Base-by-base conservation (phyloP, 2,329 filamentous ascomycete genomes). In the Colletotrichum sp. region DNA sequence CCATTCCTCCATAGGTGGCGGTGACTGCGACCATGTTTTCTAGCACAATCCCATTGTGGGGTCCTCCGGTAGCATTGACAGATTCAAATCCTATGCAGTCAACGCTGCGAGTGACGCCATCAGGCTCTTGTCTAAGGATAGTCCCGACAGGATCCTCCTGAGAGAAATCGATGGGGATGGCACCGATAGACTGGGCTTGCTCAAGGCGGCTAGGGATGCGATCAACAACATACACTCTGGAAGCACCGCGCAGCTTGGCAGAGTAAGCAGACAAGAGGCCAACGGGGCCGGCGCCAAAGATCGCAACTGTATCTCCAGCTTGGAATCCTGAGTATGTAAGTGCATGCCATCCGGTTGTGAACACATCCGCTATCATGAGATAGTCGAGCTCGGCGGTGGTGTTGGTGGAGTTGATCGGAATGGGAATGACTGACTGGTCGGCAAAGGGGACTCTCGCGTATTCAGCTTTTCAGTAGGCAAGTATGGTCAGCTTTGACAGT, bases 211-310 rank as follows among this genome's bases (percentile, higher is more conserved):
- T 34, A 4, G 56, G 55, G 18, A 81, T 75, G 34, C 78, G 77
- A 70, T 81, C 79, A 36, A 80, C 68, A 13, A 55, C 48, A 67
- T 73, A 80, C 1, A 80, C 77, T 8, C 38, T 38, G 43, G 71
- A 75, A 2, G 80, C 79, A 18, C 79, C 79, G 12, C 79, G 78
- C 18, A 81, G 65, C 18, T 78, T 28, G 28, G 80, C 80, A 48
- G 76, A 77, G 70, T 80, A 80, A 2, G 78, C 76, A 13, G 56
- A 26, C 88, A 93, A 92, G 8, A 93, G 82, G 3, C 92, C 92
- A 2, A 93, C 91, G 0, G 92, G 91, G 0, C 92, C 91, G 3
- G 90, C 90, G 0, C 91, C 92, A 71, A 93, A 93, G 2, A 93
- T 87, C 1, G 91, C 91, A 3, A 93, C 87, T 13, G 85, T 88